Base-by-base conservation (phyloP, 2,329 filamentous ascomycete species). In the Fusarium longipes region DNA sequence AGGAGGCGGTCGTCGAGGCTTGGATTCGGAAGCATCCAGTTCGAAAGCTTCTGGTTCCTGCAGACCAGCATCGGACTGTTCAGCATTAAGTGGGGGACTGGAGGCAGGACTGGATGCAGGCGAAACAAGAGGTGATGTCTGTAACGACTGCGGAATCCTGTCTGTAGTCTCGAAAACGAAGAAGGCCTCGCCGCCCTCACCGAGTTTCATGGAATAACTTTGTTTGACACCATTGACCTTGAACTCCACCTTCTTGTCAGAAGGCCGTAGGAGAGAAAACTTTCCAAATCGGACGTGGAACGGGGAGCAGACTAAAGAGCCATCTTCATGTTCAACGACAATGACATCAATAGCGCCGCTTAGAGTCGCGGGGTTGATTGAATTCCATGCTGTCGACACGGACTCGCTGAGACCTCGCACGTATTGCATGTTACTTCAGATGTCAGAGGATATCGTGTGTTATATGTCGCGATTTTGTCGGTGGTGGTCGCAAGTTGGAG, bases 221-320 rank as follows among this genome's bases (percentile, higher is more conserved):
- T 97, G 93, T 80, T 96, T 96, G 63, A 87, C 82, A 74, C 92
- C 91, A 84, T 99, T 99, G 85, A 99, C 94, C 73, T 87, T 87
- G 82, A 99, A 99, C 80, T 98, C 94, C 75, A 99, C 96, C 87
- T 98, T 99, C 82, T 99, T 99, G 80, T 99, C 96, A 62, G 90
- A 97, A 0, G 96, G 96, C 22, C 96, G 91, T 74, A 99, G 82
- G 36, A 99, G 86, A 62, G 95, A 97, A 83, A 98, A 98, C 82
- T 99, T 99, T 79, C 96, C 96, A 79, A 99, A 99, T 74, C 96
- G 93, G 70, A 99, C 96, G 79, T 99, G 96, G 80, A 99, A 99
- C 48, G 96, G 96, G 27, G 95, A 98, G 81, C 96, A 99, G 69
- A 91, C 89, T 58, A 98, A 86, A 38, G 83, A 84, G 82, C 93